phyloP scores from a whole-genome alignment of 1,284 basidiomycete species.

The Marasmius fiardii region DNA sequence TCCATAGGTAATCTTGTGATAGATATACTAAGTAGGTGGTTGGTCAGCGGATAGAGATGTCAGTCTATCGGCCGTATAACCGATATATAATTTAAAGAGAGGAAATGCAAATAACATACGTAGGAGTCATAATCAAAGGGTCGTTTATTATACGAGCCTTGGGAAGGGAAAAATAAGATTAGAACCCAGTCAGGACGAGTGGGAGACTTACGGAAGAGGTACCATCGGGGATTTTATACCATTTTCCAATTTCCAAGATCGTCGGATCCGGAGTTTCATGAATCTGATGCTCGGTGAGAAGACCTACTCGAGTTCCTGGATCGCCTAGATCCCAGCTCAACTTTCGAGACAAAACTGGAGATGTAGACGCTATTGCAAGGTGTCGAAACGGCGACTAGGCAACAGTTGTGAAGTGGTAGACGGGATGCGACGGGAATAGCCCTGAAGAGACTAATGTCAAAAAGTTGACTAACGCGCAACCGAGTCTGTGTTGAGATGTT shows the following conservation, averaged over 20 bases:
- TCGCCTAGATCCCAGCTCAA: background rate
- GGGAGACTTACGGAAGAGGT: background rate
- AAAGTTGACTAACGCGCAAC: background rate
- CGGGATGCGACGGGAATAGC: too few relatives aligned
- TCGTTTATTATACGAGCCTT: too few relatives aligned
- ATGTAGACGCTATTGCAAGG: background rate
- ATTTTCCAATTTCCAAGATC: background rate
- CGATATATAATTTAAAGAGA: too few relatives aligned
- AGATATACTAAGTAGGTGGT: background rate
- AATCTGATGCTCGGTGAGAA: background rate
- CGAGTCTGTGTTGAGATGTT: background rate
- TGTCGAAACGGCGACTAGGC: background rate
- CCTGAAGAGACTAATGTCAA: too few relatives aligned
- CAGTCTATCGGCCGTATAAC: background rate
- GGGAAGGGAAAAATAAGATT: background rate
- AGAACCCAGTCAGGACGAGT: background rate
- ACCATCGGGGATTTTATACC: background rate
- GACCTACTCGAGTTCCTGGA: background rate
- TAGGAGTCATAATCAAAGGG: too few relatives aligned
- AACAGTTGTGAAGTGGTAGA: background rate
- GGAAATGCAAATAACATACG: too few relatives aligned
- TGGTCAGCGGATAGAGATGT: background rate
- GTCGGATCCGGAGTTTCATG: background rate
- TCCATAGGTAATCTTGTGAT: background rate
- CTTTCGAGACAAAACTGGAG: background rate